A percentile compares a stretch with the other conserved stretches of the same genome.
Evolutionary conservation across 495 filamentous ascomycete genomes (phyloP).

Genomic region (Penicillium parvum): DNA sequence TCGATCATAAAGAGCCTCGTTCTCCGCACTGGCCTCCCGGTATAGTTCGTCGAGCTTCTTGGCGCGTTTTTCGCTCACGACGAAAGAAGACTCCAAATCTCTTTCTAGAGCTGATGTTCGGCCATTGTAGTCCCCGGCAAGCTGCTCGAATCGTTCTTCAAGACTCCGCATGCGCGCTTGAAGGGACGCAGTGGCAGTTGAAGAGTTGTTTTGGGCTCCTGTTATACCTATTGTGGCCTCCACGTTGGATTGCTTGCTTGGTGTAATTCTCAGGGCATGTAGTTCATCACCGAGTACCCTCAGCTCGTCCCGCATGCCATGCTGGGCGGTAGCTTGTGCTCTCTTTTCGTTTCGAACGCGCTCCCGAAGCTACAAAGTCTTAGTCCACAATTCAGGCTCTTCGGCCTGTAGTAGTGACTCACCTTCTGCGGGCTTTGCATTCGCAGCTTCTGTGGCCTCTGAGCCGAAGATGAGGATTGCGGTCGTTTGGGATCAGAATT

Average conservation of each 20-base stretch:
- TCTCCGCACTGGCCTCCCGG: slow-evolving; percentile 84
- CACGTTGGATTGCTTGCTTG: slow-evolving; percentile 21
- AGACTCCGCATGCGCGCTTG: slow-evolving; percentile 54
- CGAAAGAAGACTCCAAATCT: slow-evolving; percentile 65
- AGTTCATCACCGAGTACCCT: slow-evolving; percentile 81
- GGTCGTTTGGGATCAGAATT: slow-evolving; percentile 31
- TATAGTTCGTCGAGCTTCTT: slow-evolving; percentile 85
- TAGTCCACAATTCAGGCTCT: neutral
- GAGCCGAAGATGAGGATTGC: slow-evolving; percentile 31
- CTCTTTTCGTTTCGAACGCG: slow-evolving; percentile 78
- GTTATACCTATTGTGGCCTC: slow-evolving; percentile 6
- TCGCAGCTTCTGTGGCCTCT: slow-evolving; percentile 61
- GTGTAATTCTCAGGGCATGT: slow-evolving; percentile 49
- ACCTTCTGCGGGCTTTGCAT: slow-evolving; percentile 87
- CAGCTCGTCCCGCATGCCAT: slow-evolving; percentile 69
- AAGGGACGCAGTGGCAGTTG: slow-evolving; percentile 38
- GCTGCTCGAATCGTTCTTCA: slow-evolving; percentile 58
- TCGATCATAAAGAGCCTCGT: slow-evolving; percentile 87
- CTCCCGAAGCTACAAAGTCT: slow-evolving; percentile 59
- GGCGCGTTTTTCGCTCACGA: slow-evolving; percentile 69
- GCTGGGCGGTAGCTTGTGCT: slow-evolving; percentile 62
- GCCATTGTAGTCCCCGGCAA: slow-evolving; percentile 56
- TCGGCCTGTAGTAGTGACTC: neutral
- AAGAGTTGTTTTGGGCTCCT: slow-evolving; percentile 6
- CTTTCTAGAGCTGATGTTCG: slow-evolving; percentile 58